Base-by-base conservation (phyloP, 805 yeast genomes). In the Teunomyces stri region DNA sequence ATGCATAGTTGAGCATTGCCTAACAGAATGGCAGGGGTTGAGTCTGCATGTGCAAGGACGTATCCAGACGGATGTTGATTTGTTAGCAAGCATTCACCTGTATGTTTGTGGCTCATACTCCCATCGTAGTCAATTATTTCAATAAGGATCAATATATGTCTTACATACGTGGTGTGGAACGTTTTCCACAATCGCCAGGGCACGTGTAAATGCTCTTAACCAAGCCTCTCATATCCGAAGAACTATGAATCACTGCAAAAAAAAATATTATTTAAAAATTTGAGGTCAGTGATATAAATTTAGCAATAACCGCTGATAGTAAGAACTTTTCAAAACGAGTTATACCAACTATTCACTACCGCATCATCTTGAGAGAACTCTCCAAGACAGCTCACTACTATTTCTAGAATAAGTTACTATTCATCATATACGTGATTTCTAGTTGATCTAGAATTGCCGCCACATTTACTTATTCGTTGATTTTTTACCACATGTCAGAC, bases 401-500 rank as follows among this genome's bases (percentile, higher is more conserved):
- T 6, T 9, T 13, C 27, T 37, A 37, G 15, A 31, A 20, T 36
- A 20, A 21, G 29, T 37, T 27, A 13, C n/a, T 37, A 22, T 5
- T 22, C 5, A 31, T 13, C 15, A 31, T 13, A 6, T 7, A 31
- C 18, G 18, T 10, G 15, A 20, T 21, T 12, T 37, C 40, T 37
- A 37, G 40, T 37, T 36, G 22, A 36, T 37, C 28, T 37, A 21
- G 29, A n/a, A 12, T 11, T 37, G 22, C 25, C 25, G 11, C 39
- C 11, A 12, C 27, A 6, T 22, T 9, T 13, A 22, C 40, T n/a
- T n/a, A n/a, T 22, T 20, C 25, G 12, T n/a, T n/a, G 13, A 20
- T 20, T 11, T 11, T 18, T 18, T 18, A 4, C 29, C 27, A 21
- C 33, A 53, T 53, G 56, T 46, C 52, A 21, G 56, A 52, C 45